These are phyloP conservation scores for Diaporthe sp. DNA, from an alignment of 2,329 filamentous ascomycete genomes.

Conservation along the genomic window DNA sequence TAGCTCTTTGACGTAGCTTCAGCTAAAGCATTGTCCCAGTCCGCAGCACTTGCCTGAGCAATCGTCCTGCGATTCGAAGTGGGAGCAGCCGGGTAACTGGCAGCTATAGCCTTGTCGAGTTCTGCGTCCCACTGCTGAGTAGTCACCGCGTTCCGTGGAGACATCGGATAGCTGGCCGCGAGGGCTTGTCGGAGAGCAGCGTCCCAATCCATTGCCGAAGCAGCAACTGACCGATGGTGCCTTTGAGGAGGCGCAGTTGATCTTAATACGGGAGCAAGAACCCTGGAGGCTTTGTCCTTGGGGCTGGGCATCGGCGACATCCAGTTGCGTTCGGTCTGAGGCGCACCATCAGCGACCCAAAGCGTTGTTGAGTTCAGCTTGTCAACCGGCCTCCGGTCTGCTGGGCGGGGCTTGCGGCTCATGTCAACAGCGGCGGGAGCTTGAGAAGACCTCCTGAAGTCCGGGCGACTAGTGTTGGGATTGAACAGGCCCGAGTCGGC, in stretches of 20 bases:
- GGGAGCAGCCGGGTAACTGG: slow-evolving; percentile 26
- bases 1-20: slow-evolving; percentile 39
- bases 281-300: not conserved
- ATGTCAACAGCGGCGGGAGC: slow-evolving; percentile 47
- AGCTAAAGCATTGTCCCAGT: slow-evolving; percentile 40
- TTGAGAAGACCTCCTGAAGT: slow-evolving; percentile 44
- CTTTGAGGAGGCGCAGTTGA: slow-evolving; percentile 35
- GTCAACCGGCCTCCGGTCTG: slow-evolving; percentile 41
- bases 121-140: slow-evolving; percentile 17
- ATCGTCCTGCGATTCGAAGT: not conserved
- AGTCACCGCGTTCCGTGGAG: slow-evolving; percentile 36
- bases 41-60: not conserved
- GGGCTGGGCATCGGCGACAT: slow-evolving; percentile 35
- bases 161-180: slow-evolving; percentile 43
- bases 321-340: slow-evolving; percentile 41
- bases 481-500: slow-evolving; percentile 41
- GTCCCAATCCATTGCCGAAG: slow-evolving; percentile 43
- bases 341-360: slow-evolving; percentile 37
- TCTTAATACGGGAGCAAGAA: not conserved
- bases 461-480: slow-evolving; percentile 36
- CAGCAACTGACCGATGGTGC: slow-evolving; percentile 36
- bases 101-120: slow-evolving; percentile 26
- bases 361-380: slow-evolving; percentile 40
- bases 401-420: slow-evolving; percentile 41
- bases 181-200: slow-evolving; percentile 51